Evolutionary conservation across 106 monocot genomes (phyloP), one percentile per base, ranked within the genome.

Genomic region (Narthecium ossifragum): DNA sequence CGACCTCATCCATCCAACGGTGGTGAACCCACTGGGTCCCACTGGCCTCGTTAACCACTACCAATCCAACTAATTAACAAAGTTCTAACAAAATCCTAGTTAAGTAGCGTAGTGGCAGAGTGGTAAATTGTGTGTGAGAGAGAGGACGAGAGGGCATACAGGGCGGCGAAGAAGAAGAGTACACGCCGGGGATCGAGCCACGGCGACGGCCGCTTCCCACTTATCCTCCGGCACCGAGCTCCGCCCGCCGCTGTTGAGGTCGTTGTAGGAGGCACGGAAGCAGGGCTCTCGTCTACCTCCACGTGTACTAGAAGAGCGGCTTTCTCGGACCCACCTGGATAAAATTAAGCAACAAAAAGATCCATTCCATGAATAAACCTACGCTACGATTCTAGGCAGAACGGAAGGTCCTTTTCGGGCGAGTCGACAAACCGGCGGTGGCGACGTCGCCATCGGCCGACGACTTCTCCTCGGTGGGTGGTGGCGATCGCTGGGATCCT

Each of bases 121-220:
- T 32, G 14, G 30, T 51, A 23, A 51, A 1, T 26, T 1, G 11
- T 22, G 22, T 11, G 22, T 0, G 0, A 26, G 24, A 51, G 26
- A 0, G 11, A 0, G 26, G 24, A 23, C 24, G 22, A 9, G 4
- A 21, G 27, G 22, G 38, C 58, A 38, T 38, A 58, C 58, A 58
- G 24, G 58, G 58, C 21, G 24, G 58, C 58, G 37, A 58, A 58
- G 34, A 58, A 32, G 23, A 58, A 1, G 34, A 58, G 32, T 8
- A 58, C 58, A 23, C 58, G 20, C 21, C 58, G 31, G 21, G 34
- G 58, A 23, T 58, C 58, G 2, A 58, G 34, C 58, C 58, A 58
- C 58, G 37, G 1, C 34, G 36, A 20, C 11, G 34, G 37, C 18
- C 43, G 43, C 43, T 18, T 13, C 17, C 43, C 43, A 4, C 2